phyloP scores from a whole-genome alignment of 2,329 filamentous ascomycete genomes.

The Emmonsiellopsis sp. region DNA sequence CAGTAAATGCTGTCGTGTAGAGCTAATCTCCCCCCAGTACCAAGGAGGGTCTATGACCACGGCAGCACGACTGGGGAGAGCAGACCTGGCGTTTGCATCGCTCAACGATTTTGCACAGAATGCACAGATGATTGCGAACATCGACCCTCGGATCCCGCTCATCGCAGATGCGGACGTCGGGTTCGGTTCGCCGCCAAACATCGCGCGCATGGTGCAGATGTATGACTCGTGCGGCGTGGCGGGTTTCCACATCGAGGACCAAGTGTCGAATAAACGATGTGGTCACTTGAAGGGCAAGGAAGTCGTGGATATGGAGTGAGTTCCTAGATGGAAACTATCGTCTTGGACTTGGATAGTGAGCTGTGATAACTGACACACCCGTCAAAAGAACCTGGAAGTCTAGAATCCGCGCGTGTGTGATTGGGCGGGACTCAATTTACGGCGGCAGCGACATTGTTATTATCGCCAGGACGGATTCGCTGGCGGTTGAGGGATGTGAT shows the following conservation, averaged over 20 bases:
- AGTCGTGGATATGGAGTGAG: constrained; percentile 42
- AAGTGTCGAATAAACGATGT: constrained; percentile 56
- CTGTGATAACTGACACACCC: constrained; percentile 40
- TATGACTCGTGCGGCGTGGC: constrained; percentile 50
- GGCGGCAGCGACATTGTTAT: constrained; percentile 47
- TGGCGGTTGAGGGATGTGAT: constrained; percentile 49
- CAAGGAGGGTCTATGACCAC: constrained; percentile 45
- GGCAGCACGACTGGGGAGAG: constrained; percentile 40
- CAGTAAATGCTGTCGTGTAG: too few species aligned
- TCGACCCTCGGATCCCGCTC: constrained; percentile 40
- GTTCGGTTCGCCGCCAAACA: constrained; percentile 45
- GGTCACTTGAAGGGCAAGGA: constrained; percentile 56
- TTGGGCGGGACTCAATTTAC: too few species aligned
- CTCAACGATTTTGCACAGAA: constrained; percentile 46
- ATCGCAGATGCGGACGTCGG: constrained; percentile 50
- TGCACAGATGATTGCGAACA: constrained; percentile 46
- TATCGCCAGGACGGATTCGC: constrained; percentile 56
- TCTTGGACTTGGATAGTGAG: constrained; percentile 47
- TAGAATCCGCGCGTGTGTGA: too few species aligned
- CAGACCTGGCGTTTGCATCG: constrained; percentile 43
- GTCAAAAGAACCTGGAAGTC: too few species aligned
- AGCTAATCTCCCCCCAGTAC: neutral
- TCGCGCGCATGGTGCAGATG: constrained; percentile 44
- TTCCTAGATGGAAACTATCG: too few species aligned
- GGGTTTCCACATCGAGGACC: constrained; percentile 55